These are phyloP conservation scores for Pyracantha coccinea DNA, from an alignment of 331 rosid genomes.

Conservation along the genomic window DNA sequence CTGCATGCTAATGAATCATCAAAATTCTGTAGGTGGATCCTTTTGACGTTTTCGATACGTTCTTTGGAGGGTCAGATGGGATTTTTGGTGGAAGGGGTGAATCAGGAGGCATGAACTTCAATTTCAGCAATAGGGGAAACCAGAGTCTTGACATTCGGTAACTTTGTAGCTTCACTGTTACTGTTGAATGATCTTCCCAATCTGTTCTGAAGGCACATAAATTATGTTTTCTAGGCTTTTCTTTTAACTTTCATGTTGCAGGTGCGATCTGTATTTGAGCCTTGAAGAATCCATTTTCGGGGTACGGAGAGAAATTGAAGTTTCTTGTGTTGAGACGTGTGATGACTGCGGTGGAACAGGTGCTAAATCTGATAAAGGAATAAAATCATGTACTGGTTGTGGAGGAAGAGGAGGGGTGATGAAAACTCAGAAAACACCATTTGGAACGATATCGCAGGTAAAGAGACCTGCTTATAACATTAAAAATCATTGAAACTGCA, in stretches of 20 bases:
- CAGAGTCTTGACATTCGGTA: conserved; percentile 62
- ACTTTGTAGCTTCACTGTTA: conserved; percentile 9
- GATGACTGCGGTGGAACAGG: conserved; percentile 72
- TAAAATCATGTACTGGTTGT: conserved; percentile 60
- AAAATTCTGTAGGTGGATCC: conserved; percentile 64
- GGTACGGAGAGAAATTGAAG: conserved; percentile 56
- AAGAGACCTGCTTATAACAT: neutral
- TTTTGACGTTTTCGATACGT: conserved; percentile 57
- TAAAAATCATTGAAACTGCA: neutral
- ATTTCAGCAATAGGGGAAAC: conserved; percentile 41
- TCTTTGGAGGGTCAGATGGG: conserved; percentile 70
- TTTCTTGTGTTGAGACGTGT: conserved; percentile 64
- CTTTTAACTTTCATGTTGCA: conserved; percentile 7
- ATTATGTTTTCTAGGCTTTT: neutral
- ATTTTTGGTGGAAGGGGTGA: conserved; percentile 60
- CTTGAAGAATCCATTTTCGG: conserved; percentile 91
- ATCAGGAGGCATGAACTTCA: conserved; percentile 53
- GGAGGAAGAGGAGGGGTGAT: conserved; percentile 86
- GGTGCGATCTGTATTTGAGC: conserved; percentile 71
- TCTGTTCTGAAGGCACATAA: neutral
- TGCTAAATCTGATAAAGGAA: conserved; percentile 60
- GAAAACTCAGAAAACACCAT: conserved; percentile 78
- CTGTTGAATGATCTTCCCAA: neutral
- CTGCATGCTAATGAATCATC: conserved; percentile 16
- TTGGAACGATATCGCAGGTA: conserved; percentile 91